Conservation (phyloP, 1,284 basidiomycete genomes). For the Coniferiporia sulphurascens region DNA sequence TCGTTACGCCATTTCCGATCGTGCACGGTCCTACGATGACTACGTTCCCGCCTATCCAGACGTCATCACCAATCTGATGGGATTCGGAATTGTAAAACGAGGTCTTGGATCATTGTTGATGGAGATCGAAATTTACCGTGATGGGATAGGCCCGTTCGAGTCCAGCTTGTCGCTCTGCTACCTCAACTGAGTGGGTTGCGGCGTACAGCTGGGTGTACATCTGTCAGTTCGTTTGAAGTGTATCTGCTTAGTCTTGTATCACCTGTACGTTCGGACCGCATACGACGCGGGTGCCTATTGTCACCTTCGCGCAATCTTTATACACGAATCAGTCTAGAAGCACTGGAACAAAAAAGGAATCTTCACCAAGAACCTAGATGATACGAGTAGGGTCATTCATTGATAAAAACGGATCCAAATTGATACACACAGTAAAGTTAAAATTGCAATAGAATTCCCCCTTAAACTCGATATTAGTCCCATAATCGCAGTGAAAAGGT, state of each 20-base stretch:
- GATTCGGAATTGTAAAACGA: neutral
- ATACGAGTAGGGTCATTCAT: neutral
- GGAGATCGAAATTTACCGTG: neutral
- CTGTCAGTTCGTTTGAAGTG: neutral
- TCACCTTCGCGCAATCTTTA: constrained; percentile 6
- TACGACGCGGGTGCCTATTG: constrained; percentile 5
- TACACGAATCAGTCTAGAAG: neutral
- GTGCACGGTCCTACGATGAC: constrained; percentile 6
- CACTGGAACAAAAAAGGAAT: neutral
- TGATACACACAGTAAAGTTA: neutral
- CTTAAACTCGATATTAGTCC: constrained; percentile 6
- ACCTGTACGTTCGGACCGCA: constrained; percentile 13
- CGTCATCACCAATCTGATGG: constrained; percentile 10
- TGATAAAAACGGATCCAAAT: neutral
- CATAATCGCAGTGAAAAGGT: constrained; percentile 8
- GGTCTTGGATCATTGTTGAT: neutral
- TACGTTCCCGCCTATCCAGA: constrained; percentile 11
- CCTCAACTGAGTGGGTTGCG: constrained; percentile 13
- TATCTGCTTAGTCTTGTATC: neutral
- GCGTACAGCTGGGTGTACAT: neutral
- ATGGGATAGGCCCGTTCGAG: constrained; percentile 11
- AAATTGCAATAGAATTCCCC: constrained; percentile 9
- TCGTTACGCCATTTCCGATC: constrained; percentile 7
- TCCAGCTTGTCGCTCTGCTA: constrained; percentile 4
- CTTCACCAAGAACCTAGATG: neutral